phyloP scores from a whole-genome alignment of 2,329 filamentous ascomycete species.

The Alternaria gansuensis region DNA sequence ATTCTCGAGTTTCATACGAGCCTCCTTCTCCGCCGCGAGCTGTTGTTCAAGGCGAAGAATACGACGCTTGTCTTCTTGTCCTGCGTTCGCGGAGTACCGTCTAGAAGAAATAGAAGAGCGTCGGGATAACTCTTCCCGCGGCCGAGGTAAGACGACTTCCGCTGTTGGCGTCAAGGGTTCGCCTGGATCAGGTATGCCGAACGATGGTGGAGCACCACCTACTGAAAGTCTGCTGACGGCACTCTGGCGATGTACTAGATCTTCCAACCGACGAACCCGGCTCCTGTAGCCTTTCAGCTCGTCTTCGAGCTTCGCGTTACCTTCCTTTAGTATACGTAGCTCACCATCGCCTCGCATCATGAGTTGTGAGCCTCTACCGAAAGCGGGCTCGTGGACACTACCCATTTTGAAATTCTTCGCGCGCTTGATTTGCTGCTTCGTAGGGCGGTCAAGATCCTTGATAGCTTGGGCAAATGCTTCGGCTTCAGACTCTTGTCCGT shows the following conservation, averaged over 20 bases:
- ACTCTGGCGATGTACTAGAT: constrained; percentile 85
- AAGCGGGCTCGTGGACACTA: constrained; percentile 87
- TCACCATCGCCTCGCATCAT: constrained; percentile 89
- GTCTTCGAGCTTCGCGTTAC: constrained; percentile 66
- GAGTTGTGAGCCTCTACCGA: constrained; percentile 82
- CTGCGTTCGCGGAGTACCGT: constrained; percentile 68
- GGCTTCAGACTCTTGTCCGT: constrained; percentile 71
- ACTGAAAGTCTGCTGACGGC: constrained; percentile 64
- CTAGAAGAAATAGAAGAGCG: constrained; percentile 69
- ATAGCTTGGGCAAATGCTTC: constrained; percentile 79
- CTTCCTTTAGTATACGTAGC: constrained; percentile 62
- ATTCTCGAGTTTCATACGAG: constrained; percentile 71
- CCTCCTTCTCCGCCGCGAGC: constrained; percentile 75
- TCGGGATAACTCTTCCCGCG: constrained; percentile 60
- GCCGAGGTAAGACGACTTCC: constrained; percentile 47
- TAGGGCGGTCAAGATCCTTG: constrained; percentile 80
- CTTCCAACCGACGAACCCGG: constrained; percentile 88
- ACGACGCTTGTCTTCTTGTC: constrained; percentile 68
- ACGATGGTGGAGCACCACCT: constrained; percentile 56
- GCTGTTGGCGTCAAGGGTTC: constrained; percentile 52
- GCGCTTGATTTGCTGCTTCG: constrained; percentile 84
- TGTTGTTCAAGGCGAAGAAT: constrained; percentile 79
- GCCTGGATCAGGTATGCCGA: constrained; percentile 45
- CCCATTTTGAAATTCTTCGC: constrained; percentile 96
- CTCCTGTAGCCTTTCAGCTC: constrained; percentile 89